phyloP scores from a whole-genome alignment of 805 yeast species.

The Starmerella scarabaei region DNA sequence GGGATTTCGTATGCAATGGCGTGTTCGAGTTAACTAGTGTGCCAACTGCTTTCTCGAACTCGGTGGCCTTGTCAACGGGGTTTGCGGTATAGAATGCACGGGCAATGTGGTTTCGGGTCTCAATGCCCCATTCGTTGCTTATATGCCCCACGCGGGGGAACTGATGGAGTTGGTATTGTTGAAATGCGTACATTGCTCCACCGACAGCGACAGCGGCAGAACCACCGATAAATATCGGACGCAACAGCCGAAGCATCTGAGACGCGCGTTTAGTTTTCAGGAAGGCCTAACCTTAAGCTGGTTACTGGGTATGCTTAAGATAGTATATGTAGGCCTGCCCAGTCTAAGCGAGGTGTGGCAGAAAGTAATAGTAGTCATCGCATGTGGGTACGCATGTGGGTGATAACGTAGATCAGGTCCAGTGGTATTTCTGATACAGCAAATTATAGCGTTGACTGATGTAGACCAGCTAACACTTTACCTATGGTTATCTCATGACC shows the following conservation, averaged over 20 bases:
- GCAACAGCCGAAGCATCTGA: constrained; percentile 7
- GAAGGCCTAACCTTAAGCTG: no score
- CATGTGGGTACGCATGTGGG: no score
- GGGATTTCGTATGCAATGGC: constrained; percentile 20
- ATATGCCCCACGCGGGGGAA: constrained; percentile 7
- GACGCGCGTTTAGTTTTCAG: no score
- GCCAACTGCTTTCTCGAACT: constrained; percentile 20
- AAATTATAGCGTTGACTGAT: no score
- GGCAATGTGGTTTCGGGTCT: constrained; percentile 14
- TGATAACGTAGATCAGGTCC: no score
- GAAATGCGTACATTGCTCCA: constrained; percentile 12
- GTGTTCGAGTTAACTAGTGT: constrained; percentile 15
- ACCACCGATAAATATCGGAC: constrained; percentile 17
- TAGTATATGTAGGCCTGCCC: no score
- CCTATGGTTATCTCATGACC: no score
- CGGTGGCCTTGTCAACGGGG: constrained; percentile 9
- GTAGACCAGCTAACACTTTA: no score
- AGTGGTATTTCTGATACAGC: no score
- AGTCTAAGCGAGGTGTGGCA: no score
- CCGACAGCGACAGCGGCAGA: constrained; percentile 16
- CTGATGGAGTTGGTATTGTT: constrained; percentile 10
- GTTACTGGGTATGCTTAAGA: no score
- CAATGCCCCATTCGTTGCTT: constrained; percentile 18
- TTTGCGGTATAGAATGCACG: constrained; percentile 7
- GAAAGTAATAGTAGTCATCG: no score